These are phyloP conservation scores for Trifolium repens DNA, from an alignment of 306 rosid species.

Conservation along the genomic window DNA sequence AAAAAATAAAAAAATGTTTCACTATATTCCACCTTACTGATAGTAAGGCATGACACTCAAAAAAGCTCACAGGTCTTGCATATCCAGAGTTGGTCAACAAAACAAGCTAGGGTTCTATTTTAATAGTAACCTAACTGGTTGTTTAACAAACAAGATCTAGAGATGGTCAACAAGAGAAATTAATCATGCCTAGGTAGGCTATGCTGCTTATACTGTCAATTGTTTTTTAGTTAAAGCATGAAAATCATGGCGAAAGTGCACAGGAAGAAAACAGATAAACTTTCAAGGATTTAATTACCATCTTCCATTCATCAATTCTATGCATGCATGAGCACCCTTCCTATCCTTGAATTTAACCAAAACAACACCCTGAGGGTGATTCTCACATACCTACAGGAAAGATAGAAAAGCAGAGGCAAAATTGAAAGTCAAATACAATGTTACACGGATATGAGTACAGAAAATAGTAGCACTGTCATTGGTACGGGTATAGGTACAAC, in stretches of 20 bases:
- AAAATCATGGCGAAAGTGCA: conserved; percentile 9
- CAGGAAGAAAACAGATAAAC: conserved; percentile 4
- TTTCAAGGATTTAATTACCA: conserved; percentile 59
- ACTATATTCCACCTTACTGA: not conserved
- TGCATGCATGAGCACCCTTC: conserved; percentile 92
- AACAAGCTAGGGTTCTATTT: conserved; percentile 4
- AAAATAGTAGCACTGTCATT: conserved; percentile 6
- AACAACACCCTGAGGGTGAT: conserved; percentile 98
- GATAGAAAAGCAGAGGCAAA: conserved; percentile 29
- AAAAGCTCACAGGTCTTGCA: not conserved
- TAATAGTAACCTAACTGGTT: not conserved
- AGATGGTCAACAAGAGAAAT: conserved; percentile 33
- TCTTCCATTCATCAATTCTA: conserved; percentile 94
- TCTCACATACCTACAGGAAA: conserved; percentile 78
- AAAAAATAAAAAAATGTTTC: no score
- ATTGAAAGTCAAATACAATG: conserved; percentile 8
- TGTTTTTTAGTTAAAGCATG: not conserved
- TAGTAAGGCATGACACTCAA: not conserved
- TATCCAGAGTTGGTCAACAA: not conserved
- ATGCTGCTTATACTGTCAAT: not conserved
- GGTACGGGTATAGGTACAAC: not conserved
- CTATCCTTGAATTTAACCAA: conserved; percentile 87
- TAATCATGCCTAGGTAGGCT: conserved; percentile 15
- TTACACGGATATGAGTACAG: not conserved
- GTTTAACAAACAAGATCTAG: conserved; percentile 22